Evolutionary conservation across 2,329 filamentous ascomycete genomes (phyloP).

Genomic region (Monilinia polystroma): DNA sequence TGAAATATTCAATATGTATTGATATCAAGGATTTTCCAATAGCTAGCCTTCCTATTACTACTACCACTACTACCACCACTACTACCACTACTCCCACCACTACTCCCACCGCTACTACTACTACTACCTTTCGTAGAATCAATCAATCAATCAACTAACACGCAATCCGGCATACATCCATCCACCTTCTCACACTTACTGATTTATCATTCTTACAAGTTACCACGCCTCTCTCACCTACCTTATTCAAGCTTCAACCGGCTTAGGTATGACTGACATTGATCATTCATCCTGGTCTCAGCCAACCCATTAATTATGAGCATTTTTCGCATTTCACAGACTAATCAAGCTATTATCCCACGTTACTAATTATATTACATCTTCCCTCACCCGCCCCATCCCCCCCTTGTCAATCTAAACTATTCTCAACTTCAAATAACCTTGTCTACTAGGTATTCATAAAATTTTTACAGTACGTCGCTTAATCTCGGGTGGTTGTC

Average conservation of each 20-base stretch:
- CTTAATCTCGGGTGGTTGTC: constrained; percentile 18
- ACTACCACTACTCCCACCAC: too few relatives aligned
- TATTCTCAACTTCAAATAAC: not conserved
- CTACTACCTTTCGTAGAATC: not conserved
- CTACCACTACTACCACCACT: too few relatives aligned
- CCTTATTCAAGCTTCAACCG: constrained; percentile 1
- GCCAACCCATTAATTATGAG: not conserved
- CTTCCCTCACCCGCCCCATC: too few relatives aligned
- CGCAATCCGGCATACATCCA: not conserved
- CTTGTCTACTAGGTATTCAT: too few relatives aligned
- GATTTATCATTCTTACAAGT: not conserved
- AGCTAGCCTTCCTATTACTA: not conserved
- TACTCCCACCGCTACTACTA: too few relatives aligned
- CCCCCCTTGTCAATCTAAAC: too few relatives aligned
- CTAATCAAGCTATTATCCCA: not conserved
- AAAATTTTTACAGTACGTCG: constrained; percentile 1
- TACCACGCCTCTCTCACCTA: not conserved
- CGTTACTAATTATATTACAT: too few relatives aligned
- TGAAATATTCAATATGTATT: not conserved
- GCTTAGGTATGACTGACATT: not conserved
- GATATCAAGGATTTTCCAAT: not conserved
- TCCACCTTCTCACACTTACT: too few relatives aligned
- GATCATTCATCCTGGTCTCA: not conserved
- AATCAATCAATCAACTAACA: not conserved
- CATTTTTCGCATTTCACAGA: not conserved